Conservation (phyloP, 176 grass and related monocot species). For the Dactylis glomerata region DNA sequence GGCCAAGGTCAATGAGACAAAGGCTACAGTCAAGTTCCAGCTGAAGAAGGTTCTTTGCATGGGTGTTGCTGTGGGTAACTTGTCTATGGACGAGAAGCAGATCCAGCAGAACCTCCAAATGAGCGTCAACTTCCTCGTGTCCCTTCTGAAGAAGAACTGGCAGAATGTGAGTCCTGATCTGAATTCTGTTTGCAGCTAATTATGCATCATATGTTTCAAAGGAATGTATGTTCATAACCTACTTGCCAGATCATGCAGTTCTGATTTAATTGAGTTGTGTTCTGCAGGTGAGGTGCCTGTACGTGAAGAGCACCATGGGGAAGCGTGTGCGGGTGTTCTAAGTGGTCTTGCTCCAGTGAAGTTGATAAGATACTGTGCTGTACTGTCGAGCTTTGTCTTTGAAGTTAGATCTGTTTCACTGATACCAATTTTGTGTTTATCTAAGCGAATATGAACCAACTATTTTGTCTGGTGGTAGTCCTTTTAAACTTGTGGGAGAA, state of each 20-base stretch:
- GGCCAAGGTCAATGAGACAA: conserved; percentile 89
- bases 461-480: not conserved
- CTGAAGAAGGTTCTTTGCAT: conserved; percentile 99
- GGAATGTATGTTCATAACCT: not conserved
- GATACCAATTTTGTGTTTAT: conserved; percentile 15
- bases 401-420: conserved; percentile 19
- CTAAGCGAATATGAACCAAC: not conserved
- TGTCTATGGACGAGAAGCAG: conserved; percentile 94
- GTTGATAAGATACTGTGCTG: not conserved
- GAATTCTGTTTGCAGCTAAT: not conserved
- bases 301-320: conserved; percentile 99
- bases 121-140: conserved; percentile 93
- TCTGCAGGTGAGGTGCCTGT: conserved; percentile 84
- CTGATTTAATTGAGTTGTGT: not conserved
- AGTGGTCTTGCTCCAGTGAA: conserved; percentile 13
- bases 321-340: conserved; percentile 80
- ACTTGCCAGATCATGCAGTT: not conserved
- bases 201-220: not conserved
- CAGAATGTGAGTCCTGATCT: conserved; percentile 65
- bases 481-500: not conserved
- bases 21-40: conserved; percentile 89
- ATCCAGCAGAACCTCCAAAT: conserved; percentile 94
- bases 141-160: conserved; percentile 97
- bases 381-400: not conserved
- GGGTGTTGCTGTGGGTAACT: conserved; percentile 89